Conservation (phyloP, 805 yeast species). For the Saccharomycopsis selenospora region DNA sequence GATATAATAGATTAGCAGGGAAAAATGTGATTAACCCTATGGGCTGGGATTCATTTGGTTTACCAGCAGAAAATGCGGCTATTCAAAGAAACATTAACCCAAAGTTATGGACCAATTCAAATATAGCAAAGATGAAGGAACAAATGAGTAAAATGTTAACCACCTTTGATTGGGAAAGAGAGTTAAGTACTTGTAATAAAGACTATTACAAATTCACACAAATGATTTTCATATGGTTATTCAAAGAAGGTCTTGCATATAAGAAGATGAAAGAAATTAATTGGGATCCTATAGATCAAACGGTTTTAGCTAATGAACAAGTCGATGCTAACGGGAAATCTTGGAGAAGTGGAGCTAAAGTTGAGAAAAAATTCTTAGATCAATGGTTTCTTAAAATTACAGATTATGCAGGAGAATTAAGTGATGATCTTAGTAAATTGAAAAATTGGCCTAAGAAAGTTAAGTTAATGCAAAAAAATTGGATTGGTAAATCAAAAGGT, state of each 20-base stretch:
- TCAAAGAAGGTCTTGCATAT: slow-evolving; percentile 76
- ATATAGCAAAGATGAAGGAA: slow-evolving; percentile 77
- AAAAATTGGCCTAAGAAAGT: slow-evolving; percentile 85
- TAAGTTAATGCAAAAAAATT: slow-evolving; percentile 80
- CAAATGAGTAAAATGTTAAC: slow-evolving; percentile 76
- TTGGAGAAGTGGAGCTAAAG: slow-evolving; percentile 96
- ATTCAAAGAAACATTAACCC: slow-evolving; percentile 78
- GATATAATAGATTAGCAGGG: slow-evolving; percentile 74
- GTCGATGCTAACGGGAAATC: slow-evolving; percentile 86
- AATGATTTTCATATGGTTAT: slow-evolving; percentile 65
- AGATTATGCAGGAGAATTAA: slow-evolving; percentile 61
- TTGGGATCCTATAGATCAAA: slow-evolving; percentile 96
- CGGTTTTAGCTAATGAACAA: slow-evolving; percentile 95
- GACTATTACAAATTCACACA: slow-evolving; percentile 93
- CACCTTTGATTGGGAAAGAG: slow-evolving; percentile 91
- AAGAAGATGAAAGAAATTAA: slow-evolving; percentile 82
- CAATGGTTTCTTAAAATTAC: slow-evolving; percentile 97
- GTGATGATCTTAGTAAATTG: slow-evolving; percentile 54
- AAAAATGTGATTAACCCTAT: slow-evolving; percentile 82
- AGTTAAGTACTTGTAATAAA: slow-evolving; percentile 76
- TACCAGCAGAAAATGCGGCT: slow-evolving; percentile 98
- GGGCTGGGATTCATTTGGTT: slow-evolving; percentile 99
- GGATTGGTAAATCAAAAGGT: slow-evolving; percentile 90
- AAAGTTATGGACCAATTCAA: slow-evolving; percentile 70
- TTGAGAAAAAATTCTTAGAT: slow-evolving; percentile 69